These are phyloP conservation scores for Acanthamoeba culbertsoni DNA, from an alignment of 208 protist genomes.

Conservation along the genomic window DNA sequence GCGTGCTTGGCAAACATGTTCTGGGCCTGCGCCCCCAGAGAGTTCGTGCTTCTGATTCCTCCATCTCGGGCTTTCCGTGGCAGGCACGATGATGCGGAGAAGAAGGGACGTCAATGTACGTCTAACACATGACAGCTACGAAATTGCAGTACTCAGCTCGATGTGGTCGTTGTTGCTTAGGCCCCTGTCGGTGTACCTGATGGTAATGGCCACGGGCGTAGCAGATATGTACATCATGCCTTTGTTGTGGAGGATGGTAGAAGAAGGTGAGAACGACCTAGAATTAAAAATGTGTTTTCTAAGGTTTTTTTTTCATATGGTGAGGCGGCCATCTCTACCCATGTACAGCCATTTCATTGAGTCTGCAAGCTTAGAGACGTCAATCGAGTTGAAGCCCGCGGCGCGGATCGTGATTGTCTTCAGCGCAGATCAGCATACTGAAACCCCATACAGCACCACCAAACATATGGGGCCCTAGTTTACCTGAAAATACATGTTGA, in stretches of 20 bases:
- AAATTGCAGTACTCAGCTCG: neutral
- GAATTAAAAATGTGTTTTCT: no score
- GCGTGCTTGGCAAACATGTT: neutral
- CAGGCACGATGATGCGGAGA: no score
- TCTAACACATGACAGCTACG: neutral
- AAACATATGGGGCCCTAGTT: neutral
- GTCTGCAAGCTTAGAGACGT: neutral
- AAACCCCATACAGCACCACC: neutral
- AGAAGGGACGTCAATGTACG: neutral
- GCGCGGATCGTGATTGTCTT: slow-evolving; percentile 11
- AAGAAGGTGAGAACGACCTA: neutral
- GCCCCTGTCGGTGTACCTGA: neutral
- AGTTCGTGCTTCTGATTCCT: neutral
- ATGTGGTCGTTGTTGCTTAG: neutral
- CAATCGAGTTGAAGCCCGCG: neutral
- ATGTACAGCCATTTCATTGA: slow-evolving; percentile 17
- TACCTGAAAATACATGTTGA: slow-evolving; percentile 48
- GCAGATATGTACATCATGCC: slow-evolving; percentile 60
- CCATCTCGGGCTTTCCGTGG: neutral
- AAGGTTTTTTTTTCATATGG: no score
- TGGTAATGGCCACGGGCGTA: neutral
- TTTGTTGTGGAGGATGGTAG: neutral
- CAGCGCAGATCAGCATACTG: neutral
- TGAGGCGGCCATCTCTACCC: neutral
- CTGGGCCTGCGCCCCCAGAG: slow-evolving; percentile 1